A percentile compares a stretch with the other conserved stretches of the same genome.
Conservation (phyloP, 78 protist genomes). For the Polysphondylium violaceum region DNA sequence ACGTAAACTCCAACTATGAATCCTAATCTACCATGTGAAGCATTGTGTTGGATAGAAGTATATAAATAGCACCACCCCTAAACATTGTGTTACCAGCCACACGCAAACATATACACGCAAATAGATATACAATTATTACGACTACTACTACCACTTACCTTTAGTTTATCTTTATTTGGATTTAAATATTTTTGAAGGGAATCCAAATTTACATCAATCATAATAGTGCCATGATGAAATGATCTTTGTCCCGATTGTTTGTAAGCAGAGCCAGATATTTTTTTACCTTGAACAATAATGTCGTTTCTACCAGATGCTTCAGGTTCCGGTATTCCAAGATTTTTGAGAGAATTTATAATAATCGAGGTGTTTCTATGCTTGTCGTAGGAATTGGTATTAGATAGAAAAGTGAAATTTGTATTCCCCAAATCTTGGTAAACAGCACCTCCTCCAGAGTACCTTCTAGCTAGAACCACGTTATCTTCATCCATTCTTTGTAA, state of each 20-base stretch:
- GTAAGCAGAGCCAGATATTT: constrained; percentile 80
- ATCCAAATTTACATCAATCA: constrained; percentile 68
- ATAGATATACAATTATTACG: neutral
- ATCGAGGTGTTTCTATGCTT: constrained; percentile 57
- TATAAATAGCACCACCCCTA: neutral
- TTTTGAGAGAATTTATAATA: constrained; percentile 14
- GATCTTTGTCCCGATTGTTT: constrained; percentile 63
- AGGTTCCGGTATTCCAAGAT: constrained; percentile 29
- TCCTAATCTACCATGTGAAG: neutral
- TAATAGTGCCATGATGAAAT: constrained; percentile 85
- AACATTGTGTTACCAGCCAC: neutral
- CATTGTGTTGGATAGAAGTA: neutral
- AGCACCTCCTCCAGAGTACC: constrained; percentile 86
- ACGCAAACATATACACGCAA: neutral
- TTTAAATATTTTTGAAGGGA: constrained; percentile 69
- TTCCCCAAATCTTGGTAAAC: constrained; percentile 89
- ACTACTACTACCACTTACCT: constrained; percentile 2
- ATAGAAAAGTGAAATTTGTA: constrained; percentile 71
- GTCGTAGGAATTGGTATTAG: constrained; percentile 33
- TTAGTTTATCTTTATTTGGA: constrained; percentile 78
- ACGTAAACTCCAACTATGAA: too few species aligned
- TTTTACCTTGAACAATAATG: constrained; percentile 53
- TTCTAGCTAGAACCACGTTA: constrained; percentile 53
- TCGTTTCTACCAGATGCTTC: constrained; percentile 85
- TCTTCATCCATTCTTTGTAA: constrained; percentile 82